Conservation (phyloP, 495 filamentous ascomycete genomes). For the Wilcoxina mikolae region DNA sequence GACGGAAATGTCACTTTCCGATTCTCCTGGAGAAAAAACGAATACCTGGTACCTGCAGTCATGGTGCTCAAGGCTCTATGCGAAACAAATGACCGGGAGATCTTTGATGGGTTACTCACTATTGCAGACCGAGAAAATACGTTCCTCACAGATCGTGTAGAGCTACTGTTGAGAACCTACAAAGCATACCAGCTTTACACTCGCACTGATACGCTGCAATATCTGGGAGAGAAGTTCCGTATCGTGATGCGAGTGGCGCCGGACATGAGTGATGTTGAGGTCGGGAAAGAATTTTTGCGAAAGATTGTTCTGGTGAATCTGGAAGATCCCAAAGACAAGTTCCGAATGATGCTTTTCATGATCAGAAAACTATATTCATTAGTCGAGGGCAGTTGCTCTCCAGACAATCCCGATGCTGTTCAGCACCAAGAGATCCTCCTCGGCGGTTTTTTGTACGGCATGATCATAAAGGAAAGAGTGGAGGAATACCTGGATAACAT, state of each 20-base stretch:
- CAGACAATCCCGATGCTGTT: constrained; percentile 91
- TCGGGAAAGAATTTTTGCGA: constrained; percentile 74
- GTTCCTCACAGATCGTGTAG: constrained; percentile 86
- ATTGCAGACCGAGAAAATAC: constrained; percentile 71
- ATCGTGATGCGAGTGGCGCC: constrained; percentile 65
- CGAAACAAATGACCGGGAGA: constrained; percentile 90
- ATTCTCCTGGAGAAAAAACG: constrained; percentile 95
- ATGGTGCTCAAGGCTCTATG: constrained; percentile 92
- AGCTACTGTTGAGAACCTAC: constrained; percentile 82
- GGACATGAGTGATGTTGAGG: constrained; percentile 71
- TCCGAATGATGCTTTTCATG: constrained; percentile 91
- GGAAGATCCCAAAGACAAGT: constrained; percentile 71
- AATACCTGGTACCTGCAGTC: constrained; percentile 83
- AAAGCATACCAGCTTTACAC: constrained; percentile 73
- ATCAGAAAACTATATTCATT: constrained; percentile 84
- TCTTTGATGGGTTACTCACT: constrained; percentile 74
- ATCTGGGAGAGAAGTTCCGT: constrained; percentile 78
- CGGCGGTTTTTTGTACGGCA: constrained; percentile 82
- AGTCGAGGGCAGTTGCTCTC: constrained; percentile 77
- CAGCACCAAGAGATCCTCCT: constrained; percentile 88
- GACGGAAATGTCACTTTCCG: constrained; percentile 94
- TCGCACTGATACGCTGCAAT: constrained; percentile 59
- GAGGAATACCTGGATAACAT: constrained; percentile 69
- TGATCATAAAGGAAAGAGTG: constrained; percentile 85
- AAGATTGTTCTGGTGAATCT: constrained; percentile 84